A percentile compares a stretch with the other conserved stretches of the same genome.
phyloP scores from a whole-genome alignment of 1,284 basidiomycete genomes.

The Wolfiporia cocos region DNA sequence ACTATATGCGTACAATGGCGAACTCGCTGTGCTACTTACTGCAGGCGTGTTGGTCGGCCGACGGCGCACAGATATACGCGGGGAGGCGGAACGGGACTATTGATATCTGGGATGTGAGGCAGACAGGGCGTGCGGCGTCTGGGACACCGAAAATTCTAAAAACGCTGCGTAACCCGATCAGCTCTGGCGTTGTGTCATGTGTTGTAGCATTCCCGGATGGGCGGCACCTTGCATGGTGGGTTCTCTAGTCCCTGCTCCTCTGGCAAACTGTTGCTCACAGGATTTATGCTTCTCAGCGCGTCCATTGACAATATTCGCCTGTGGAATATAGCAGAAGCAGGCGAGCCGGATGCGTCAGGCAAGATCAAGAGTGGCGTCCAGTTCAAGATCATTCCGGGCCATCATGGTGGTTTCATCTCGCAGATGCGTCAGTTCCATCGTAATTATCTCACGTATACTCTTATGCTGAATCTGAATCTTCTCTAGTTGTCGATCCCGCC shows the following conservation, averaged over 20 bases:
- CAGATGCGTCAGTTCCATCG: constrained; percentile 59
- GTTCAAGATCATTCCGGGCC: constrained; percentile 95
- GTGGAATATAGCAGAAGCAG: constrained; percentile 85
- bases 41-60: constrained; percentile 91
- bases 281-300: constrained; percentile 45
- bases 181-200: constrained; percentile 90
- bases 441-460: constrained; percentile 2
- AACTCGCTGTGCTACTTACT: not conserved
- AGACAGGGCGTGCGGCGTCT: constrained; percentile 42
- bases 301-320: constrained; percentile 91
- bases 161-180: constrained; percentile 79
- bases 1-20: not conserved
- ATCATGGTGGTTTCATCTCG: constrained; percentile 91
- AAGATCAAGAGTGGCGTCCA: constrained; percentile 63
- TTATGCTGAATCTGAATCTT: constrained; percentile 3
- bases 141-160: constrained; percentile 72
- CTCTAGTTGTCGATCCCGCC: constrained; percentile 82
- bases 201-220: constrained; percentile 89
- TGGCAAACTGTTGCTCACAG: not conserved
- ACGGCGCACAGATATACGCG: constrained; percentile 86
- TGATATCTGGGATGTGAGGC: constrained; percentile 92
- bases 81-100: constrained; percentile 89
- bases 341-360: constrained; percentile 54
- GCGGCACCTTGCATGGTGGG: constrained; percentile 84
- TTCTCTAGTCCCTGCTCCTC: constrained; percentile 5